Base-by-base conservation (phyloP, 1,284 basidiomycete genomes). In the Sporisorium graminicola region DNA sequence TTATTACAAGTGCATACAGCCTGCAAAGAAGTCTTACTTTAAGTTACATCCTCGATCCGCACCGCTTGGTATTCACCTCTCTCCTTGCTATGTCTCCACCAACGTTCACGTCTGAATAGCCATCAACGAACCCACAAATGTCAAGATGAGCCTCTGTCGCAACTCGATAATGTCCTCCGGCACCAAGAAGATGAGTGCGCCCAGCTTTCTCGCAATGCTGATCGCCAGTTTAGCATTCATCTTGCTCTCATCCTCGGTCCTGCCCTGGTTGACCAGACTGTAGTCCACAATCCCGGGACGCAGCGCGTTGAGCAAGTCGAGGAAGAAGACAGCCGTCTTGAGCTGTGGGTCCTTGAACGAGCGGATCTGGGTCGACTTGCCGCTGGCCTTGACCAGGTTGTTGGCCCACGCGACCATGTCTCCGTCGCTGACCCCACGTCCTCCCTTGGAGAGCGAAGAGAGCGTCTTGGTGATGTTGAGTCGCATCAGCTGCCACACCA, bases 351-450 rank as follows among this genome's bases (percentile, higher is more conserved):
- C 97, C 87, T 94, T 98, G 90, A 98, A 98, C 56, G 92, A 94
- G 46, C 94, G 89, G 87, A 98, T 93, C 18, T 91, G 86, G 50
- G 84, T 85, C 10, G 88, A 89, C 67, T 92, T 91, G 58, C 90
- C 89, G 0, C 91, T 89, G 83, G 91, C 91, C 86, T 94, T 91
- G 18, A 94, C 95, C 2, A 92, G 93, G 27, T 91, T 89, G 86
- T 98, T 98, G 0, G 96, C 95, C 97, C 96, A 99, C 80, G 90
- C 92, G 63, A 99, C 91, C 87, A 99, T 97, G 85, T 99, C 95
- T 26, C 90, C 90, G 84, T 99, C 97, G 58, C 91, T 92, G 62
- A 98, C 92, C 1, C 92, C 92, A 2, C 90, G 89, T 0, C 94
- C 94, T 33, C 90, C 90, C 26, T 90, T 90, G 46, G 90, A 89